Evolutionary conservation across 1,284 basidiomycete genomes (phyloP).

Genomic region (Pseudozyma thailandica): DNA sequence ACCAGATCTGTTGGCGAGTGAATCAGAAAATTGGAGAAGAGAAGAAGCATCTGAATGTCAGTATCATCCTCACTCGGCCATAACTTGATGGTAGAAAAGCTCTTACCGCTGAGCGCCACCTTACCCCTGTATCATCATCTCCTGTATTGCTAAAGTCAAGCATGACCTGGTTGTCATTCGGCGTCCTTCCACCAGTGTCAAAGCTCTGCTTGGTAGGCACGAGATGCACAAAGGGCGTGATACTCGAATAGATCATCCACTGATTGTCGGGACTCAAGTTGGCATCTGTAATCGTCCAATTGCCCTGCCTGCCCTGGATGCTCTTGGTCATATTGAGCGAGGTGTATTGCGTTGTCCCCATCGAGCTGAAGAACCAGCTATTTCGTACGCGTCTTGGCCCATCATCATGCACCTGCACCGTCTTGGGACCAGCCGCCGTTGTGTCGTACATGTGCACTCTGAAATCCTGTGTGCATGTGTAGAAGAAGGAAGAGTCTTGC

Average conservation of each 20-base stretch:
- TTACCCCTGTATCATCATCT: constrained; percentile 67
- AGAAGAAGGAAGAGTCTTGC: constrained; percentile 68
- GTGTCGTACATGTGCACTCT: constrained; percentile 71
- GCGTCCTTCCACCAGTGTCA: constrained; percentile 40
- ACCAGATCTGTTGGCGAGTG: constrained; percentile 76
- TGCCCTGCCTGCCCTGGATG: constrained; percentile 58
- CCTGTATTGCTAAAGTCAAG: constrained; percentile 68
- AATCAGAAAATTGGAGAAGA: not conserved
- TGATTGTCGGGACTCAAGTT: constrained; percentile 91
- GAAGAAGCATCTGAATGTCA: not conserved
- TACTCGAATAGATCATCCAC: constrained; percentile 83
- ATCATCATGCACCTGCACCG: constrained; percentile 41
- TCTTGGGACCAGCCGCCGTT: constrained; percentile 28
- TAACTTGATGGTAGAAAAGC: not conserved
- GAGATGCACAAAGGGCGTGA: constrained; percentile 79
- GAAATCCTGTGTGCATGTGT: constrained; percentile 76
- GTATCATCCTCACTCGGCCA: not conserved
- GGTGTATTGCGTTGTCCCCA: constrained; percentile 69
- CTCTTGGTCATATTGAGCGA: constrained; percentile 63
- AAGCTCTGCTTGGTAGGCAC: constrained; percentile 74
- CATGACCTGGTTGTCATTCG: constrained; percentile 58
- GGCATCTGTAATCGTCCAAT: constrained; percentile 75
- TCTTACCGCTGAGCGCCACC: constrained; percentile 61
- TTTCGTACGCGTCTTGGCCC: constrained; percentile 32
- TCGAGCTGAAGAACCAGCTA: constrained; percentile 46